phyloP scores from a whole-genome alignment of 129 eudicot species.

The Silybum marianum region DNA sequence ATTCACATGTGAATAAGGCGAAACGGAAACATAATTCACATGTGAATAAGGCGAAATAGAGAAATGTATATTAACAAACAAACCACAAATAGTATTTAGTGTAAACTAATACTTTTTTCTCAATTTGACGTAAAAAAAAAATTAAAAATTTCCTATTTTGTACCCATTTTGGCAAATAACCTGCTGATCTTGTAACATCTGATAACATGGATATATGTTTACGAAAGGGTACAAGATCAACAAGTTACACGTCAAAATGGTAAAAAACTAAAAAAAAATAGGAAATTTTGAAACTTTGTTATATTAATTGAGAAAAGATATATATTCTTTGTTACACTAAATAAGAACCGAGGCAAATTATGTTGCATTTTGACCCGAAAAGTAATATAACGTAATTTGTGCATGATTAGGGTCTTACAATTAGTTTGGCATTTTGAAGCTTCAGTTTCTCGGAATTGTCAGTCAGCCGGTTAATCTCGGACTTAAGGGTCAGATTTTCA shows the following conservation, averaged over 20 bases:
- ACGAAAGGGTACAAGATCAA: not conserved
- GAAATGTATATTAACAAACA: too few species aligned
- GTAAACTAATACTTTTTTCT: too few species aligned
- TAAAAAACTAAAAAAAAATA: too few species aligned
- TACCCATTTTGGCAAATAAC: not conserved
- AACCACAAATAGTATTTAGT: too few species aligned
- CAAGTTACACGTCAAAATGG: not conserved
- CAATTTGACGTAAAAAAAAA: too few species aligned
- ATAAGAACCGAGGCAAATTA: not conserved
- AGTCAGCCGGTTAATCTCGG: slow-evolving; percentile 62
- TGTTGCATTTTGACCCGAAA: not conserved
- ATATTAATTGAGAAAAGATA: too few species aligned
- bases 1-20: slow-evolving; percentile 3
- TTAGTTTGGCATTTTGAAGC: slow-evolving; percentile 64
- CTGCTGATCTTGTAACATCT: not conserved
- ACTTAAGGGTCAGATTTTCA: slow-evolving; percentile 67
- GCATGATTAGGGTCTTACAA: slow-evolving; percentile 40
- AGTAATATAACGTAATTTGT: not conserved
- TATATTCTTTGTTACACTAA: not conserved
- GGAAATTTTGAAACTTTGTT: not conserved
- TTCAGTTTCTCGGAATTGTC: slow-evolving; percentile 71
- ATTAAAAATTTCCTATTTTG: not conserved
- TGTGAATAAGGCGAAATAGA: not conserved
- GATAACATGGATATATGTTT: not conserved
- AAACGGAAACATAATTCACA: not conserved